phyloP scores from a whole-genome alignment of 2,329 filamentous ascomycete genomes.

The Xylaria sp. region DNA sequence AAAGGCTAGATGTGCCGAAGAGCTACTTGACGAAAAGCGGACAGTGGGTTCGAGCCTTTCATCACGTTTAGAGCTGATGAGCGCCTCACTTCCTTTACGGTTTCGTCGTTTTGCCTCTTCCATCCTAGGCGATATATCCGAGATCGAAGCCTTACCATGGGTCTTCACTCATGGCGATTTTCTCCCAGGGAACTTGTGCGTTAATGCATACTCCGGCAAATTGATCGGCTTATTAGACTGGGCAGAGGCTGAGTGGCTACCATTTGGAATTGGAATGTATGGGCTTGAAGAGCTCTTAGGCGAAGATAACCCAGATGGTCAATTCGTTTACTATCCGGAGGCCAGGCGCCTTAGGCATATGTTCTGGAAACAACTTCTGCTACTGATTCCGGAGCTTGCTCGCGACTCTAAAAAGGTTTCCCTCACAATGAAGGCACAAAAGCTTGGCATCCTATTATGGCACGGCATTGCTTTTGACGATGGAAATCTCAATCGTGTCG shows the following conservation, averaged over 20 bases:
- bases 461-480: slow-evolving; percentile 72
- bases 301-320: slow-evolving; percentile 48
- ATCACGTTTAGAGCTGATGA: slow-evolving; percentile 54
- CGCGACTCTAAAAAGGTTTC: slow-evolving; percentile 39
- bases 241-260: slow-evolving; percentile 70
- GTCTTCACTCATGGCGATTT: slow-evolving; percentile 71
- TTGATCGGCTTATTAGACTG: slow-evolving; percentile 70
- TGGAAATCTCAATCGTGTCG: slow-evolving; percentile 66
- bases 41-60: slow-evolving; percentile 55
- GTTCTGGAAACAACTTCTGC: slow-evolving; percentile 61
- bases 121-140: slow-evolving; percentile 46
- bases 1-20: slow-evolving; percentile 35
- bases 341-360: slow-evolving; percentile 55
- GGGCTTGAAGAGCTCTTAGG: slow-evolving; percentile 70
- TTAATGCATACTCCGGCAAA: slow-evolving; percentile 55
- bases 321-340: slow-evolving; percentile 58
- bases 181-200: slow-evolving; percentile 66
- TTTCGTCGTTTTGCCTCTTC: slow-evolving; percentile 46
- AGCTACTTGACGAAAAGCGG: slow-evolving; percentile 41
- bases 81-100: slow-evolving; percentile 50
- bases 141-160: slow-evolving; percentile 60
- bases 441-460: slow-evolving; percentile 69
- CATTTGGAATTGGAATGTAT: slow-evolving; percentile 69
- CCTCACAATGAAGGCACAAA: slow-evolving; percentile 56
- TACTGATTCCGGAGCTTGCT: slow-evolving; percentile 51